These are phyloP conservation scores for Vaucheria bursata DNA, from an alignment of 352 stramenopile genomes.

Conservation along the genomic window DNA sequence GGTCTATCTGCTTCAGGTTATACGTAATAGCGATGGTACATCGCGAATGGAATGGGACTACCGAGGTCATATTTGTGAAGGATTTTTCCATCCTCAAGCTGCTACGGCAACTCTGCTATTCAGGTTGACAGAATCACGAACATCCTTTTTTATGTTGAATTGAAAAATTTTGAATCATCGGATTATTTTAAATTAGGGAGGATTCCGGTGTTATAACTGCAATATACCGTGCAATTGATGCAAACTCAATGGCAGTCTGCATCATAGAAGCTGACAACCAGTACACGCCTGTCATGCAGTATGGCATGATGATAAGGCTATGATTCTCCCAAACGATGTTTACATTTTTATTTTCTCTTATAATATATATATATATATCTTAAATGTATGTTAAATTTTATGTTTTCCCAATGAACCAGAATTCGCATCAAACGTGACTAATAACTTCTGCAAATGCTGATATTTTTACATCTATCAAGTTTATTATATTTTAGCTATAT, in stretches of 20 bases:
- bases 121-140: conserved; percentile 2
- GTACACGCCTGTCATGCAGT: conserved; percentile 27
- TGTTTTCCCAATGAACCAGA: no score
- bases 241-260: conserved; percentile 35
- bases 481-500: no score
- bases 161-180: neutral
- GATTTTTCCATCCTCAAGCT: neutral
- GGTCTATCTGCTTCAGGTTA: neutral
- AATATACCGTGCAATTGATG: conserved; percentile 29
- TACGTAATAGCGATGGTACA: neutral
- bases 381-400: no score
- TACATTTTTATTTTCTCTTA: no score
- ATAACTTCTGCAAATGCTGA: no score
- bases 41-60: conserved; percentile 9
- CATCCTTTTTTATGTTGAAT: neutral
- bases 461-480: no score
- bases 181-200: conserved; percentile 25
- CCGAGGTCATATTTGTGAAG: neutral
- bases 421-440: no score
- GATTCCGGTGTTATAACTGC: conserved; percentile 24
- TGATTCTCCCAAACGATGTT: no score
- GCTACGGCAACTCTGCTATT: neutral
- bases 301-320: conserved; percentile 22
- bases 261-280: conserved; percentile 23
- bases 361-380: no score